Evolutionary conservation across 129 eudicot species (phyloP).

Genomic region (Flaveria robusta): DNA sequence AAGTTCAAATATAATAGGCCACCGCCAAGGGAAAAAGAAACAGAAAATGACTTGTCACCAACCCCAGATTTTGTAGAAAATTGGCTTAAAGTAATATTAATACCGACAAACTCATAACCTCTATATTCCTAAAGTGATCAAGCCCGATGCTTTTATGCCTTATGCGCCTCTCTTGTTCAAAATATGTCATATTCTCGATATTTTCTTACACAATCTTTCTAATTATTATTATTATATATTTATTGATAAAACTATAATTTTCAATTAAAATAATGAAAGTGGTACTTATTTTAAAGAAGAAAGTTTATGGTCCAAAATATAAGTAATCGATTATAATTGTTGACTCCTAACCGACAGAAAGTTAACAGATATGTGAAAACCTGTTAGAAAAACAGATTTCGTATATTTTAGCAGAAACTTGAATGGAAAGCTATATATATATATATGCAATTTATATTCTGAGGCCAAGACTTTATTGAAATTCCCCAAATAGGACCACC

Average conservation of each 20-base stretch:
- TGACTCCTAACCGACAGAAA: slow-evolving; percentile 6
- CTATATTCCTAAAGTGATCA: slow-evolving; percentile 4
- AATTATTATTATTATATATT: not conserved
- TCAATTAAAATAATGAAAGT: not conserved
- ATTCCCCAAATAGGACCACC: not conserved
- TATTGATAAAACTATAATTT: not conserved
- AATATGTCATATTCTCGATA: not conserved
- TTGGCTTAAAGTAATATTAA: not conserved
- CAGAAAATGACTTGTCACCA: slow-evolving; percentile 17
- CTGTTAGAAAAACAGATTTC: not conserved
- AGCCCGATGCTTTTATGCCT: not conserved
- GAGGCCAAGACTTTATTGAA: not conserved
- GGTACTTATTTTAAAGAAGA: not conserved
- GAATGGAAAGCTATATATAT: not conserved
- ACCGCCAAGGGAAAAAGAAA: not conserved
- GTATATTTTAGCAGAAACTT: not conserved
- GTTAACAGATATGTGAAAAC: not conserved
- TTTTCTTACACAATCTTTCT: not conserved
- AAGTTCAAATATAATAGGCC: not conserved
- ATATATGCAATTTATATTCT: not conserved
- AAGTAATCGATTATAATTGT: not conserved
- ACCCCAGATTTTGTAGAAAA: not conserved
- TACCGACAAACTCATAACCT: slow-evolving; percentile 10
- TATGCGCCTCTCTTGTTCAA: slow-evolving; percentile 13
- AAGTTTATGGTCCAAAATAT: not conserved